These are phyloP conservation scores for Neopestalotiopsis clavispora DNA, from an alignment of 2,329 filamentous ascomycete species.

Conservation along the genomic window DNA sequence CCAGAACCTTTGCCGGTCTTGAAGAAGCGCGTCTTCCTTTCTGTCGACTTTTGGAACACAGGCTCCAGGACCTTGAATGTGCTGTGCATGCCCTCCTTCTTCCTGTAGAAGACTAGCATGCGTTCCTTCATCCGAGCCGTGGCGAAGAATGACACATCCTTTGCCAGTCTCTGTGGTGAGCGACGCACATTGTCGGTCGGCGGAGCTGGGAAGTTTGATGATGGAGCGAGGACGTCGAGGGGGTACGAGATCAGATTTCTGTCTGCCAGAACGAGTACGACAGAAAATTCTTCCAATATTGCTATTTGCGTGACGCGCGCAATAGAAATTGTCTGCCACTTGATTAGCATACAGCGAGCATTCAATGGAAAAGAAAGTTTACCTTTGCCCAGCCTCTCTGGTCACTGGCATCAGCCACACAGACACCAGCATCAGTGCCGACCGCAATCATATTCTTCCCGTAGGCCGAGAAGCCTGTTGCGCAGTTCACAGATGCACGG, in stretches of 20 bases:
- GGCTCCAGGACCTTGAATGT: slow-evolving; percentile 98
- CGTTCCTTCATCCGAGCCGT: slow-evolving; percentile 97
- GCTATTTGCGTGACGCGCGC: slow-evolving; percentile 87
- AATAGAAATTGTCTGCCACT: slow-evolving; percentile 72
- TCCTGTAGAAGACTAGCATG: slow-evolving; percentile 95
- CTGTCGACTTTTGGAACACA: slow-evolving; percentile 88
- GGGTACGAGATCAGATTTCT: slow-evolving; percentile 92
- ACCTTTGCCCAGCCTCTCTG: slow-evolving; percentile 91
- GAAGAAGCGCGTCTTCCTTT: slow-evolving; percentile 76
- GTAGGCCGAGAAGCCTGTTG: slow-evolving; percentile 84
- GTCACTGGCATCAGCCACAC: slow-evolving; percentile 84
- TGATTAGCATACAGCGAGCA: slow-evolving; percentile 23
- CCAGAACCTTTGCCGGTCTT: slow-evolving; percentile 65
- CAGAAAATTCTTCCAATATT: slow-evolving; percentile 92
- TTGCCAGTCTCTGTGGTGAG: slow-evolving; percentile 89
- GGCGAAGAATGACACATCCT: slow-evolving; percentile 96
- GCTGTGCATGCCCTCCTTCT: slow-evolving; percentile 87
- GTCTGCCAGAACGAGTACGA: slow-evolving; percentile 90
- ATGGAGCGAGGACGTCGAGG: slow-evolving; percentile 77
- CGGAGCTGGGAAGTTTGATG: slow-evolving; percentile 65
- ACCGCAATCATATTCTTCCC: slow-evolving; percentile 90
- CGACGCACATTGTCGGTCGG: slow-evolving; percentile 75
- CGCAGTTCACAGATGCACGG: slow-evolving; percentile 87
- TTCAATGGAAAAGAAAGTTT: slow-evolving; percentile 38
- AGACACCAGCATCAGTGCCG: slow-evolving; percentile 94